These are phyloP conservation scores for Pythium brassicae DNA, from an alignment of 352 stramenopile genomes.

Conservation along the genomic window DNA sequence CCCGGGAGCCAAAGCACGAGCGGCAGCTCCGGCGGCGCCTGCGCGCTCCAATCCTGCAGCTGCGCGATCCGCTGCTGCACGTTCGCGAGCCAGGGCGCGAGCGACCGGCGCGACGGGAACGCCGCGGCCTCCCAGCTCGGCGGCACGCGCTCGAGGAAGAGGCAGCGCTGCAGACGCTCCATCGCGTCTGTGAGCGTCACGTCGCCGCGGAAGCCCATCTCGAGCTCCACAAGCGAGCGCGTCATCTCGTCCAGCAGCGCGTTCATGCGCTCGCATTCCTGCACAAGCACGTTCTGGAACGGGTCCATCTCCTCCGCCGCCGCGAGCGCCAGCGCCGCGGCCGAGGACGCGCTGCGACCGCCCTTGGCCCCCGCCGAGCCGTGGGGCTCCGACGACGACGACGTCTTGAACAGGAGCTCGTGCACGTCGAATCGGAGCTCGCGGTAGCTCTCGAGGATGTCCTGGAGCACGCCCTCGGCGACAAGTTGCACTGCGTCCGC, in stretches of 20 bases:
- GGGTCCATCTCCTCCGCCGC: conserved; percentile 81
- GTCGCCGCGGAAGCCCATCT: conserved; percentile 86
- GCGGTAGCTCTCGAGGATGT: conserved; percentile 88
- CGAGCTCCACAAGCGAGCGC: conserved; percentile 70
- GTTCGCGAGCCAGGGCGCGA: conserved; percentile 83
- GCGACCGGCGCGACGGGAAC: conserved; percentile 72
- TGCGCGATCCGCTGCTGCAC: conserved; percentile 83
- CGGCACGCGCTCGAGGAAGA: conserved; percentile 79
- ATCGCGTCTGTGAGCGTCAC: conserved; percentile 86
- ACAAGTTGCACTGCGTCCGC: conserved; percentile 70
- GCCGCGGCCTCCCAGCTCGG: conserved; percentile 66
- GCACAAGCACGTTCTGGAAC: conserved; percentile 87
- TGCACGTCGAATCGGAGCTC: conserved; percentile 85
- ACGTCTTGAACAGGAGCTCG: conserved; percentile 64
- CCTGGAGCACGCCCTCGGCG: conserved; percentile 82
- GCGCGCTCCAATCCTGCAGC: conserved; percentile 83
- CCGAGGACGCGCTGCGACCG: conserved; percentile 31
- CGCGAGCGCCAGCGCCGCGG: conserved; percentile 15
- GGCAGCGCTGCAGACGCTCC: conserved; percentile 73
- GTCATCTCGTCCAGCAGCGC: conserved; percentile 73
- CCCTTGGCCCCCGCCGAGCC: conserved; percentile 16
- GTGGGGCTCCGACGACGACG: conserved; percentile 17
- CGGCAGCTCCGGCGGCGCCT: conserved; percentile 68
- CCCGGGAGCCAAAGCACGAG: conserved; percentile 81
- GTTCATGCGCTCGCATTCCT: conserved; percentile 91